Evolutionary conservation across 129 eudicot genomes (phyloP).

Genomic region (Pulicaria dysenterica): DNA sequence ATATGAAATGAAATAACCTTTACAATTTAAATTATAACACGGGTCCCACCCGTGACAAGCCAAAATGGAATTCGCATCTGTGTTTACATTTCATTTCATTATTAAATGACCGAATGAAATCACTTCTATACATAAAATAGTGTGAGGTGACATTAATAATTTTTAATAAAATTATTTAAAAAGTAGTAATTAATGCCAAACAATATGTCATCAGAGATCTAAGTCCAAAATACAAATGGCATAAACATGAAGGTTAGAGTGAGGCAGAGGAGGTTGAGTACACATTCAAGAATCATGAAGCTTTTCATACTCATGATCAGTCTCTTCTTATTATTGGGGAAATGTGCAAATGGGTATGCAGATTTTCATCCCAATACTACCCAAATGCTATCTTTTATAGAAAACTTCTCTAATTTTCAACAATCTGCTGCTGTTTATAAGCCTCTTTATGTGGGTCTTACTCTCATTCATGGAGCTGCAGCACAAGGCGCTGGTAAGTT

Average conservation of each 20-base stretch:
- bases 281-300: constrained; percentile 18
- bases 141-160: too few relatives aligned
- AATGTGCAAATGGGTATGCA: constrained; percentile 20
- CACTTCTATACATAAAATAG: too few relatives aligned
- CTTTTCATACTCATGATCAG: constrained; percentile 16
- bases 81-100: too few relatives aligned
- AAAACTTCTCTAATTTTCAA: constrained; percentile 41
- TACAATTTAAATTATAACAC: too few relatives aligned
- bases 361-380: constrained; percentile 31
- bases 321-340: constrained; percentile 14
- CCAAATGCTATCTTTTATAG: constrained; percentile 47
- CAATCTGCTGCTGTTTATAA: constrained; percentile 38
- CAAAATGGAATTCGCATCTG: too few relatives aligned
- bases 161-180: too few relatives aligned
- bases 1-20: too few relatives aligned
- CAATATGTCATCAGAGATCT: too few relatives aligned
- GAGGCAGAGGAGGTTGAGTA: background rate
- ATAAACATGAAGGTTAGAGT: background rate
- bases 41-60: too few relatives aligned
- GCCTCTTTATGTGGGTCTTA: constrained; percentile 64
- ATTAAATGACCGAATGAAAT: too few relatives aligned
- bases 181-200: too few relatives aligned
- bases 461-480: constrained; percentile 80
- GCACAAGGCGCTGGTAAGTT: constrained; percentile 75
- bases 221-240: background rate